These are phyloP conservation scores for Thymus quinquecostatus DNA, from an alignment of 257 asterid genomes.

Conservation along the genomic window DNA sequence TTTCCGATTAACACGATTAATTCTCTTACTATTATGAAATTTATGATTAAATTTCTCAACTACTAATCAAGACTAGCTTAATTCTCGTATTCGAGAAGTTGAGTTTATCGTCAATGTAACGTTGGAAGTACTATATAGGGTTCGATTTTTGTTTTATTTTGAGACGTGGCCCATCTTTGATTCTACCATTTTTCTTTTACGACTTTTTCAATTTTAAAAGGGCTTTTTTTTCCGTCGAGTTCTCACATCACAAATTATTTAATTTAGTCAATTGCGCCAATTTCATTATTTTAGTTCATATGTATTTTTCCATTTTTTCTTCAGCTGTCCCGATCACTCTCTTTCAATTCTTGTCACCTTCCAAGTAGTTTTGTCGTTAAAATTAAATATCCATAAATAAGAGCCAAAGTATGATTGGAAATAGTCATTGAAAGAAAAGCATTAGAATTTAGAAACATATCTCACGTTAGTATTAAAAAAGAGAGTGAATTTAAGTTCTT, in stretches of 20 bases:
- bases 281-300: background rate
- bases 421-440: too few species aligned
- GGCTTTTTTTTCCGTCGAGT: background rate
- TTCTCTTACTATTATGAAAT: too few species aligned
- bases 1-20: too few species aligned
- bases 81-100: too few species aligned
- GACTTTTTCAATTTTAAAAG: slow-evolving; percentile 4
- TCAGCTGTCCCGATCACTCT: background rate
- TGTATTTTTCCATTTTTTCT: background rate
- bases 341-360: background rate
- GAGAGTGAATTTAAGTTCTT: too few species aligned
- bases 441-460: too few species aligned
- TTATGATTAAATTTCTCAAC: too few species aligned
- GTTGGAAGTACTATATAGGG: background rate
- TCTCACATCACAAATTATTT: slow-evolving; percentile 17
- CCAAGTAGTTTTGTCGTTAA: background rate
- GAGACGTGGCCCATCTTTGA: slow-evolving; percentile 25
- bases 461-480: too few species aligned
- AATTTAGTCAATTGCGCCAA: background rate
- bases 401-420: too few species aligned
- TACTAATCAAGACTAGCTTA: too few species aligned
- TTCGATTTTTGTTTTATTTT: background rate
- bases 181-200: background rate
- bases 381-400: too few species aligned
- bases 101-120: too few species aligned